Conservation (phyloP, 2,329 filamentous ascomycete species). For the Phoma sp. region DNA sequence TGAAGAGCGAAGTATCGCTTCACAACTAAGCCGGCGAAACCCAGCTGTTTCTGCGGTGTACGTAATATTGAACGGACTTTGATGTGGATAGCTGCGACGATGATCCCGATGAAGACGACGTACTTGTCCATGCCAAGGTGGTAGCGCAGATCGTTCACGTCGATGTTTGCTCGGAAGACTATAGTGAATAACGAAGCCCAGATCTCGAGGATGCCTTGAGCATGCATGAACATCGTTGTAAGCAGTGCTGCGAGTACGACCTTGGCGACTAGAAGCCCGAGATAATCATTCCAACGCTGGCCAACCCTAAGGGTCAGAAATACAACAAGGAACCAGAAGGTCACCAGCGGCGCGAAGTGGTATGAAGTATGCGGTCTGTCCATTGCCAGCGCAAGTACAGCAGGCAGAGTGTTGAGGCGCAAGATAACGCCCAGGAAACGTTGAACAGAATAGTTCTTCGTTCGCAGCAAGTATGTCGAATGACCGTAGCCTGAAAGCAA, state of each 20-base stretch:
- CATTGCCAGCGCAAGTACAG: conserved; percentile 63
- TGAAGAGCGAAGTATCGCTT: conserved; percentile 26
- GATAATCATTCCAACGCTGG: conserved; percentile 53
- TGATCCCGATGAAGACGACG: conserved; percentile 65
- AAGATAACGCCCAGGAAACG: conserved; percentile 63
- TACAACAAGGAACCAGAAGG: conserved; percentile 69
- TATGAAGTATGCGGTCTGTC: conserved; percentile 64
- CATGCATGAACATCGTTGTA: conserved; percentile 48
- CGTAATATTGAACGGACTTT: conserved; percentile 26
- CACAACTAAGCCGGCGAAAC: conserved; percentile 27
- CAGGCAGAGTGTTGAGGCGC: conserved; percentile 65
- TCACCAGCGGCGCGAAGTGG: conserved; percentile 66
- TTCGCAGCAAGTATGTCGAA: conserved; percentile 64
- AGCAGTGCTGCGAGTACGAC: conserved; percentile 55
- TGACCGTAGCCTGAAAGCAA: conserved; percentile 71
- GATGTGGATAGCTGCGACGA: conserved; percentile 55
- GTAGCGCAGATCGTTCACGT: conserved; percentile 59
- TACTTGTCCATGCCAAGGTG: conserved; percentile 62
- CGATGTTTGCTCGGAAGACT: conserved; percentile 58
- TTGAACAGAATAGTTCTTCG: conserved; percentile 63
- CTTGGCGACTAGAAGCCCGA: conserved; percentile 57
- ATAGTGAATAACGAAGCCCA: conserved; percentile 47
- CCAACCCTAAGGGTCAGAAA: conserved; percentile 60
- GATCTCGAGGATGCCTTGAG: conserved; percentile 54
- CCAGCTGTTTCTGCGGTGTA: conserved; percentile 13